Base-by-base conservation (phyloP, 1,139 yeast species). In the Magnusiomyces clavatus region DNA sequence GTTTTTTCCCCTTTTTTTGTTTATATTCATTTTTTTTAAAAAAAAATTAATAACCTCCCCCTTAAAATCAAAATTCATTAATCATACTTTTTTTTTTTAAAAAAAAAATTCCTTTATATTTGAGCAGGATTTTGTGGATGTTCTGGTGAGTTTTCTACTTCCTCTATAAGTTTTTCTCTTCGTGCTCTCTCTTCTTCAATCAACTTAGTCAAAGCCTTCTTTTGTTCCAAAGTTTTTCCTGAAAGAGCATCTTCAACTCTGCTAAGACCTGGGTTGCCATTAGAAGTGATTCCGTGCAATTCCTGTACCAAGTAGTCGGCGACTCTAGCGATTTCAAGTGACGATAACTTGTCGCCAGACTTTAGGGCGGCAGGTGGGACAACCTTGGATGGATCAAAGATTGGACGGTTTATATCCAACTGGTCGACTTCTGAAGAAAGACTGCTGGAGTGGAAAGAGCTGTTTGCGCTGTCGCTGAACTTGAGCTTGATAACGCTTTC, bases 401-500 rank as follows among this genome's bases (percentile, higher is more conserved):
- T 47, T 14, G 36, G 50, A 29, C 47, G 35, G 47, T 16, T 41
- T 40, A 34, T 34, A 41, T 38, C 19, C 36, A 13, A 40, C 24
- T 17, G 47, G 43, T 11, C 20, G 10, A 11, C 20, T 16, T n/a
- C 12, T 17, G 20, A 11, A 39, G 17, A 39, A 11, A 11, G 16
- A 11, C 43, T 39, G 5, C 16, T 16, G 43, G 4, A 12, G 6
- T 10, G 14, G 4, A 41, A 20, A n/a, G 17, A 36, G 50, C 38
- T 12, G 50, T 34, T 39, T 39, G 49, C 39, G 39, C 48, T 19
- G 41, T 48, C 49, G 44, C 48, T n/a, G 60, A 83, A 83, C 24
- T 84, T 85, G 38, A 74, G 73, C 52, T 74, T 75, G 49, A 83
- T 78, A 51, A 81, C 78, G 35, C 67, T 69, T 47, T 79, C 80